phyloP scores from a whole-genome alignment of 306 rosid genomes.

The Acacia crassicarpa region DNA sequence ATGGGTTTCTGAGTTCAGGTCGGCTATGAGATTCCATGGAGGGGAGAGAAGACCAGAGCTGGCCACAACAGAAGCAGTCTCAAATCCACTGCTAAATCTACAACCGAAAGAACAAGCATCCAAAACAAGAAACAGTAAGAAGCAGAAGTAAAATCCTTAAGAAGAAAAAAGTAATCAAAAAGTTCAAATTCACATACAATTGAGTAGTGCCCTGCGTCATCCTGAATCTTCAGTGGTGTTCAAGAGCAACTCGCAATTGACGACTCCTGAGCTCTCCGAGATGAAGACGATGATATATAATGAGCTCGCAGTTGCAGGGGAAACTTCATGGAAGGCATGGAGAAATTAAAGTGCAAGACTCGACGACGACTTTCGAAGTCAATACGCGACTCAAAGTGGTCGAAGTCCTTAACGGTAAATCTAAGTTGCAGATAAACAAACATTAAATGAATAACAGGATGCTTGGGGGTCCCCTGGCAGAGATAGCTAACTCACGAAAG shows the following conservation, averaged over 20 bases:
- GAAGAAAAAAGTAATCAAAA: neutral
- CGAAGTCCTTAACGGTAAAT: neutral
- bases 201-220: neutral
- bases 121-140: neutral
- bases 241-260: neutral
- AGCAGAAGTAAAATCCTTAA: neutral
- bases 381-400: neutral
- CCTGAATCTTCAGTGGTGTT: neutral
- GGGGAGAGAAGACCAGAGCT: conserved; percentile 35
- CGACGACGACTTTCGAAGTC: neutral
- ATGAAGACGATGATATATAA: neutral
- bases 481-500: neutral
- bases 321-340: neutral
- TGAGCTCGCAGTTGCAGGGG: neutral
- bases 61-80: conserved; percentile 34
- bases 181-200: conserved; percentile 11
- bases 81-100: conserved; percentile 62
- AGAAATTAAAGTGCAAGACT: neutral
- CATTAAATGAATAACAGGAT: neutral
- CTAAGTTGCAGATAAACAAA: neutral
- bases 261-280: neutral
- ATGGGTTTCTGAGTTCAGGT: neutral
- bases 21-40: conserved; percentile 35
- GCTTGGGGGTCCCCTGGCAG: neutral
- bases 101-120: conserved; percentile 12